Conservation (phyloP, 257 asterid genomes). For the Fraxinus quadrangulata region DNA sequence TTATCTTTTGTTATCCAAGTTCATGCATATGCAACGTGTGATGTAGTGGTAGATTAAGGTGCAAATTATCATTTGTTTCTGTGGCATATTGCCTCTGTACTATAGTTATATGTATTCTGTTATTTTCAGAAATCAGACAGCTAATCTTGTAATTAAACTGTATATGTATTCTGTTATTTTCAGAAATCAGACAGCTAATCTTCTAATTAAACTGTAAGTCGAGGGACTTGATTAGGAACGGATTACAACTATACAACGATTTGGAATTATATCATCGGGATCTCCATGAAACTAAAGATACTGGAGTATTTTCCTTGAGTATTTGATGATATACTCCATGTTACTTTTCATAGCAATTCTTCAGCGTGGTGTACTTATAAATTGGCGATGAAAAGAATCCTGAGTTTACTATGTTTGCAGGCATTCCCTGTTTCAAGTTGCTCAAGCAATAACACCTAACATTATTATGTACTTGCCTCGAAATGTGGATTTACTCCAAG, state of each 20-base stretch:
- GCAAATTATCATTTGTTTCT: background rate
- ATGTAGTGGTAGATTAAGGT: background rate
- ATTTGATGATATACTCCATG: background rate
- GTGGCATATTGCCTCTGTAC: background rate
- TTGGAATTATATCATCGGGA: background rate
- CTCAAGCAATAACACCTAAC: constrained; percentile 68
- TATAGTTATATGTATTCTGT: background rate
- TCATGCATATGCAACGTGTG: background rate
- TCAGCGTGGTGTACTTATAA: background rate
- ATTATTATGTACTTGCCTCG: constrained; percentile 79
- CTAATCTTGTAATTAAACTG: too few relatives aligned
- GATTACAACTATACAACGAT: background rate
- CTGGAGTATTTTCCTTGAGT: background rate
- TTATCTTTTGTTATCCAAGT: background rate
- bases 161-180: background rate
- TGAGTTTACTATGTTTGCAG: constrained; percentile 41
- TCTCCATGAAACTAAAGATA: background rate
- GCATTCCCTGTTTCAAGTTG: constrained; percentile 63
- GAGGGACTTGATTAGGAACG: background rate
- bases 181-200: background rate
- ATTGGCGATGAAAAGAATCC: background rate
- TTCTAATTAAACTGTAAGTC: background rate
- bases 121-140: background rate
- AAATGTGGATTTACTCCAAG: constrained; percentile 63
- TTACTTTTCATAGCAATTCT: background rate